Conservation (phyloP, 176 grass and related monocot species). For the barley (Hordeum vulgare) region DNA sequence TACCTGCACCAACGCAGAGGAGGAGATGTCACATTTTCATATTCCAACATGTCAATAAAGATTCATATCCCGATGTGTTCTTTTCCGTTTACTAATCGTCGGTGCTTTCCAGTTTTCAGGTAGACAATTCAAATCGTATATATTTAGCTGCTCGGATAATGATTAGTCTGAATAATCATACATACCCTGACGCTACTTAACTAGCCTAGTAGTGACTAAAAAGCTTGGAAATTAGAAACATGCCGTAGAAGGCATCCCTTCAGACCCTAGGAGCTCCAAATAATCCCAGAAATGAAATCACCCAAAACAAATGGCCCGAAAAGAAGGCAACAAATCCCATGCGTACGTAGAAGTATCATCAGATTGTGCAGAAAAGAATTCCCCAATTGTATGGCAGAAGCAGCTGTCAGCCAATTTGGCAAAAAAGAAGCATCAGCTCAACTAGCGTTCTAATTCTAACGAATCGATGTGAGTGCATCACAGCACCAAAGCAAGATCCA, state of each 20-base stretch:
- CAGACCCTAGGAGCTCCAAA: background rate
- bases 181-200: conserved; percentile 5
- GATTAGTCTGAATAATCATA: conserved; percentile 19
- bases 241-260: background rate
- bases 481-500: background rate
- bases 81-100: background rate
- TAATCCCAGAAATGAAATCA: background rate
- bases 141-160: background rate
- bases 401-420: background rate
- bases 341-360: background rate
- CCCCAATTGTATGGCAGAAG: background rate
- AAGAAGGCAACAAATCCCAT: background rate
- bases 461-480: background rate
- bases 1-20: background rate
- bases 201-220: background rate
- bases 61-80: background rate
- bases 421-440: background rate
- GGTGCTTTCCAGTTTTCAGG: background rate
- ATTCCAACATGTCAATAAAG: background rate
- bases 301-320: background rate
- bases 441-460: background rate
- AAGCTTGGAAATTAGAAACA: background rate
- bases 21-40: background rate
- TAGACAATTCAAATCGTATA: conserved; percentile 7
- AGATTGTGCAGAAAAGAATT: background rate